phyloP scores from a whole-genome alignment of 257 asterid species.

The Salvia hispanica region DNA sequence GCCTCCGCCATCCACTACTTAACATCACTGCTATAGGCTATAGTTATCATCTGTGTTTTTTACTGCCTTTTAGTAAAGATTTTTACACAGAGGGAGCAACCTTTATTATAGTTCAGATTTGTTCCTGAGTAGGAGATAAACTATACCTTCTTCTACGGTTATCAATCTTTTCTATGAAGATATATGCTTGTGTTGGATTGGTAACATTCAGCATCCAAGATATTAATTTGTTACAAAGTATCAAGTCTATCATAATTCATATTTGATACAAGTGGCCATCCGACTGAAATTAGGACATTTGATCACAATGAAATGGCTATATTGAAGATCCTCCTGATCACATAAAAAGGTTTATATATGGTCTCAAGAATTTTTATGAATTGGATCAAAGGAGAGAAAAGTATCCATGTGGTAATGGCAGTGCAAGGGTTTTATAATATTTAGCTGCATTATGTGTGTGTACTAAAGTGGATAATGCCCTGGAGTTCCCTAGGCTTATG shows the following conservation, averaged over 20 bases:
- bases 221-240: background rate
- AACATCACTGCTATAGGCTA: background rate
- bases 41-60: background rate
- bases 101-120: too few relatives aligned
- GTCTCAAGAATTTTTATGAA: background rate
- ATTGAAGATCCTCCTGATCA: too few relatives aligned
- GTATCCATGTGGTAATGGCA: too few relatives aligned
- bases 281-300: background rate
- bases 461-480: background rate
- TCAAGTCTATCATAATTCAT: background rate
- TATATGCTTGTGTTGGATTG: slow-evolving; percentile 18
- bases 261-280: background rate
- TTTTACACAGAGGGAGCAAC: background rate
- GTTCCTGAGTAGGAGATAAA: too few relatives aligned
- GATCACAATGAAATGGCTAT: too few relatives aligned
- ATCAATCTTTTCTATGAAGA: slow-evolving; percentile 3
- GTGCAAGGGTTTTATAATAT: background rate
- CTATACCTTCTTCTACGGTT: background rate
- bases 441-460: background rate
- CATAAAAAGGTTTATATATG: too few relatives aligned
- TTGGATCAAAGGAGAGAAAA: background rate
- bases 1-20: too few relatives aligned
- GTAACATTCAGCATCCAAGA: background rate
- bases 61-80: too few relatives aligned
- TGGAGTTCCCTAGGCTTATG: slow-evolving; percentile 6